A percentile compares a stretch with the other conserved stretches of the same genome.
Evolutionary conservation across 495 filamentous ascomycete genomes (phyloP).

Genomic region (Aspergillus ostianus): DNA sequence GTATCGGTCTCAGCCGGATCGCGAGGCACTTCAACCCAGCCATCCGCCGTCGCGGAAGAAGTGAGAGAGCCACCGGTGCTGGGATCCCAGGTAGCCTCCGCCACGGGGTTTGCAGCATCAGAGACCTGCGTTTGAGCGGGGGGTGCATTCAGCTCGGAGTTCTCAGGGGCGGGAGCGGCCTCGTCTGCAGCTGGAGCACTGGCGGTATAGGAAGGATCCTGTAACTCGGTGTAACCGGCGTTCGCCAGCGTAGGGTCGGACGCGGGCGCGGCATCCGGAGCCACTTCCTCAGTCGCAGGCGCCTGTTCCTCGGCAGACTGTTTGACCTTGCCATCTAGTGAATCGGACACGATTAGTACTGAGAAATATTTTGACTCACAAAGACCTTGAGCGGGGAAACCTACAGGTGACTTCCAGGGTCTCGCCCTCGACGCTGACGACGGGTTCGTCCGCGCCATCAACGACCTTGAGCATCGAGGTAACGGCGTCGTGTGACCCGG

Average conservation of each 20-base stretch:
- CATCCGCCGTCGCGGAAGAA: conserved; percentile 60
- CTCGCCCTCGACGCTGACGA: conserved; percentile 62
- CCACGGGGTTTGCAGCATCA: conserved; percentile 64
- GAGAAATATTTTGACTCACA: neutral
- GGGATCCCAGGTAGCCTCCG: conserved; percentile 67
- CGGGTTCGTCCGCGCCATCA: conserved; percentile 71
- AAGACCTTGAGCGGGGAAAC: conserved; percentile 26
- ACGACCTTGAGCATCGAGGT: conserved; percentile 81
- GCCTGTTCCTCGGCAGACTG: conserved; percentile 43
- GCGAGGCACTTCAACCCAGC: conserved; percentile 76
- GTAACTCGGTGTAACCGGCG: conserved; percentile 73
- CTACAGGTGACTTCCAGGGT: conserved; percentile 73
- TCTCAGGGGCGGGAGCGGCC: conserved; percentile 21
- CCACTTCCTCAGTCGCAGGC: conserved; percentile 24
- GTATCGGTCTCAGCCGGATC: conserved; percentile 74
- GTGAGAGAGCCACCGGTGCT: conserved; percentile 35
- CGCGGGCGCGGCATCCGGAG: conserved; percentile 36
- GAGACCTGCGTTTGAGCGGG: conserved; percentile 56
- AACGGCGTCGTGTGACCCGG: conserved; percentile 78
- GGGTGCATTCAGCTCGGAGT: conserved; percentile 38
- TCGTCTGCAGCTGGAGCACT: conserved; percentile 21
- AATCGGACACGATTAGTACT: conserved; percentile 27
- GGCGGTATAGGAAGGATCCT: conserved; percentile 35
- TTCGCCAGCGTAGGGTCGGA: conserved; percentile 77
- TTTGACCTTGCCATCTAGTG: conserved; percentile 68